Percentiles rank a stretch among this genome's conserved stretches.
Conservation (phyloP, 2,329 filamentous ascomycete genomes). For the Cladophialophora immunda region DNA sequence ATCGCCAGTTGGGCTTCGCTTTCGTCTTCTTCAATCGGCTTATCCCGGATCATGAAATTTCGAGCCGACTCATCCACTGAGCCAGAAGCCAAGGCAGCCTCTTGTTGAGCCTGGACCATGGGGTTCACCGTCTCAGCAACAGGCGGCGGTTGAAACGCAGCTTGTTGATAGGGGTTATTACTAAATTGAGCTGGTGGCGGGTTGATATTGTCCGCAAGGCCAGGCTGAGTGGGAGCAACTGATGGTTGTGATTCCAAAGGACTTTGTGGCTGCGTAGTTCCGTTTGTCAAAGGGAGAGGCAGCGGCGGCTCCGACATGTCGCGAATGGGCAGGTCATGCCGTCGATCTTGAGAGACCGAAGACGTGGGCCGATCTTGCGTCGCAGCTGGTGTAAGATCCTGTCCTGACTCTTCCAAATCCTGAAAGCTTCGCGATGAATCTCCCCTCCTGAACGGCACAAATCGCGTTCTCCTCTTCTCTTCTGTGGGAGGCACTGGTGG, state of each 20-base stretch:
- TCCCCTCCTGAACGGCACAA: conserved; percentile 52
- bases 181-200: conserved; percentile 17
- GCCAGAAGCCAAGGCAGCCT: conserved; percentile 45
- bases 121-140: conserved; percentile 24
- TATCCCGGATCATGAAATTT: conserved; percentile 58
- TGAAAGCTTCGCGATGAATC: conserved; percentile 49
- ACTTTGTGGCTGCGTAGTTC: conserved; percentile 21
- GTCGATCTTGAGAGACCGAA: conserved; percentile 30
- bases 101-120: conserved; percentile 46
- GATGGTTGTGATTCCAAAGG: conserved; percentile 26
- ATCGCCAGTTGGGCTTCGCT: conserved; percentile 58
- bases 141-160: conserved; percentile 19
- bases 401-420: conserved; percentile 41
- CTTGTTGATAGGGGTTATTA: conserved; percentile 24
- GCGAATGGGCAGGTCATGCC: conserved; percentile 26
- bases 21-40: conserved; percentile 60
- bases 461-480: conserved; percentile 51
- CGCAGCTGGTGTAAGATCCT: conserved; percentile 39
- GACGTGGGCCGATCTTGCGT: conserved; percentile 30
- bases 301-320: conserved; percentile 21
- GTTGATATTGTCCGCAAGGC: conserved; percentile 20
- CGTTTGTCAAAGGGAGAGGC: conserved; percentile 28
- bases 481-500: conserved; percentile 49
- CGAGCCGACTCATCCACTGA: conserved; percentile 51
- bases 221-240: conserved; percentile 25